Conservation (phyloP, 768 basidiomycete genomes). For the Psilocybe tampanensis region DNA sequence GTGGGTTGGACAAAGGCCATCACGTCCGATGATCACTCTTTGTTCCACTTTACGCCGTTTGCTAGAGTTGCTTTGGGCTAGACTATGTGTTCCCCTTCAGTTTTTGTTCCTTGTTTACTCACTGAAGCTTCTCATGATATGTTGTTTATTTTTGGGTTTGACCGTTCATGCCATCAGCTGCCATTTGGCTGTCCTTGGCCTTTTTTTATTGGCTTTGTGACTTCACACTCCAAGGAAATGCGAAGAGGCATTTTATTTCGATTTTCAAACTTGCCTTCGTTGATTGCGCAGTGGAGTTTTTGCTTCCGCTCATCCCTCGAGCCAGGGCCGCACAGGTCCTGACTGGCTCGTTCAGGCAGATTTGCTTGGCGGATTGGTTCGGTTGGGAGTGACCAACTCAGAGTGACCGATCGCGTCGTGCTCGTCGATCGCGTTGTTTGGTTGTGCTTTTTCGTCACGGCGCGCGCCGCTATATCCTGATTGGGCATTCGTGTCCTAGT, state of each 20-base stretch:
- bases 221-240: no score
- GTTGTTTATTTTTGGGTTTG: no score
- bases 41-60: constrained; percentile 11
- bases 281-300: not conserved
- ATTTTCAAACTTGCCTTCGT: no score
- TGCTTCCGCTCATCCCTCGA: not conserved
- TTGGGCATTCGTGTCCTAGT: constrained; percentile 3
- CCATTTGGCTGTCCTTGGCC: not conserved
- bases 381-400: not conserved
- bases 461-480: constrained; percentile 10
- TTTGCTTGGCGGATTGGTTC: constrained; percentile 10
- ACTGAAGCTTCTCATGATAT: not conserved
- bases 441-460: constrained; percentile 2
- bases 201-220: not conserved
- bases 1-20: not conserved
- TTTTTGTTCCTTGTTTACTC: constrained; percentile 8
- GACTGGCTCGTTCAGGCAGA: not conserved
- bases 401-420: constrained; percentile 12
- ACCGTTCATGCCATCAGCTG: no score
- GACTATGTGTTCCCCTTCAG: not conserved
- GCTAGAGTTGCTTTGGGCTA: not conserved
- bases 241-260: no score
- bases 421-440: constrained; percentile 14
- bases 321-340: not conserved
- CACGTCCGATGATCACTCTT: constrained; percentile 2